Base-by-base conservation (phyloP, 805 yeast genomes). In the Lipomyces starkeyi region DNA sequence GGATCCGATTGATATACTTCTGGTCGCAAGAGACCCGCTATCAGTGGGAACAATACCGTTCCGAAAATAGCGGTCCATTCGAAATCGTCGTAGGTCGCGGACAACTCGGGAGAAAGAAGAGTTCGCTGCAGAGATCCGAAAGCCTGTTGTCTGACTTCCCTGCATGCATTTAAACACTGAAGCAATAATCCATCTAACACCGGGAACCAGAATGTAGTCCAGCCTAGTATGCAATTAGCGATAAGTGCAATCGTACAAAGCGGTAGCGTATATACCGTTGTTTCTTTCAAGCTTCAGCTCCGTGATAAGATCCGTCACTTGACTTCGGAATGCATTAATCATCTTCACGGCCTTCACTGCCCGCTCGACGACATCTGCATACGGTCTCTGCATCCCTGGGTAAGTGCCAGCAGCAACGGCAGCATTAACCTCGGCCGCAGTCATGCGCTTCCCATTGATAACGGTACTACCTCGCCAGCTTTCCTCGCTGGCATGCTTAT, bases 131-230 rank as follows among this genome's bases (percentile, higher is more conserved):
- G 82, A 0, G 85, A 78, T 25, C 83, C 82, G 55, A 92, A 78
- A 0, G 97, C 93, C 76, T 83, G 86, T 0, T 84, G 78, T 53
- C 97, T 81, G 11, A 93, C 81, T 74, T 91, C 93, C 34, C 91
- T 82, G 76, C 97, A 91, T 22, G 97, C 97, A 74, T 93, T 93
- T 76, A 90, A 84, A 76, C 97, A 91, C 77, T 93, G 97, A 74
- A 90, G 94, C 0, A 95, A 92, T 63, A 93, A 82, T 0, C 96
- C 96, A 75, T 91, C 94, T 35, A 90, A 82, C 68, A 91, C 81
- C 0, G 97, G 89, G 71, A 84, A 85, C 73, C 86, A 81, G 25
- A 80, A 74, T 14, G 64, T 65, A 22, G 65, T 64, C 73, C 76
- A 73, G 43, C 66, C 67, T 56, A 58, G 14, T 17, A 43, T 5